Evolutionary conservation across 164 flowering plant species (phyloP), one percentile per base, ranked within the genome.

Genomic region (Chloranthus sessilifolius): DNA sequence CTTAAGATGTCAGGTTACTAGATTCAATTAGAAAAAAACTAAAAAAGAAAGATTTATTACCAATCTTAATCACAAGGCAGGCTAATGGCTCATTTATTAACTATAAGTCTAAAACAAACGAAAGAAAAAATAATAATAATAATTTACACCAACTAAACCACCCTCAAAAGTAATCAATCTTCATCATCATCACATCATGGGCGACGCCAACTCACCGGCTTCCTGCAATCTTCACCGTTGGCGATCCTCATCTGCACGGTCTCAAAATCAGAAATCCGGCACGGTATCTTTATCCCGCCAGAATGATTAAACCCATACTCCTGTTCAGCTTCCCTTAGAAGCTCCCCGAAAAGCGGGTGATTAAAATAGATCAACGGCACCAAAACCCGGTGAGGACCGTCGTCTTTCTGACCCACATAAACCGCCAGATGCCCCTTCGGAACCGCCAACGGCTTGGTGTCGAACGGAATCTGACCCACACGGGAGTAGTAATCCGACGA

Each of bases 391-490:
- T 67, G 77, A 2, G 63, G 64, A 33, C 78, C 81, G 19, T 71
- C 83, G 46, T 76, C 83, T 50, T 80, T 77, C 52, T 71, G 67
- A 1, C 95, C 98, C 52, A 87, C 91, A 54, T 82, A 83, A 10
- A 90, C 89, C 23, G 98, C 95, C 64, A 90, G 21, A 45, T 81
- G 78, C 0, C 98, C 98, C 52, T 85, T 90, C 14, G 96, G 98
- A 0, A 82, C 80, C 3, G 30, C 5, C 25, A 20, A 68, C 15
- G 65, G 44, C 35, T 61, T 55, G 19, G 30, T 59, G 7, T 36
- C n/a, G 5, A 61, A 12, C 43, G 71, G 67, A 2, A 70, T 71
- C 2, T 55, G 49, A 12, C 58, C 75, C 50, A 74, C 5, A 9
- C 39, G 75, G 1, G 35, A 22, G 47, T 78, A 71, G 9, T n/a